phyloP scores from a whole-genome alignment of 2,329 filamentous ascomycete genomes.

The Pseudofabraea citricarpa region DNA sequence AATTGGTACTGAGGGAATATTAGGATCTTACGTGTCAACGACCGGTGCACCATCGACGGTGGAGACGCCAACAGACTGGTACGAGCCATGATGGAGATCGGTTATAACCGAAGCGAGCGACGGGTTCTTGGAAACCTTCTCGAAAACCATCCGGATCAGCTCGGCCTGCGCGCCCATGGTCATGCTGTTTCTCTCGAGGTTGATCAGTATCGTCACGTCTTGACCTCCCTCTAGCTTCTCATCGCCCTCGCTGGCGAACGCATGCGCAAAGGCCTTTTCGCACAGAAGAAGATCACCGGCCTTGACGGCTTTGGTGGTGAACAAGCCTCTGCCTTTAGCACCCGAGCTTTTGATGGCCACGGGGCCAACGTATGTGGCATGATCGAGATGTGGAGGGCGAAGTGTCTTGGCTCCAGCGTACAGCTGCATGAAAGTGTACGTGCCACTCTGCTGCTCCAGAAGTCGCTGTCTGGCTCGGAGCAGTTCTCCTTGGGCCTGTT shows the following conservation, averaged over 20 bases:
- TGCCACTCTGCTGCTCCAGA: constrained; percentile 33
- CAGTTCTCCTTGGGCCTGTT: constrained; percentile 25
- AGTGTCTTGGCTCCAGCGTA: constrained; percentile 29
- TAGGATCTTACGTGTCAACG: constrained; percentile 38
- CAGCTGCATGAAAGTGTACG: constrained; percentile 34
- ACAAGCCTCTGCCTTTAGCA: constrained; percentile 43
- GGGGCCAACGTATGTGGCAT: constrained; percentile 38
- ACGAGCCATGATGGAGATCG: constrained; percentile 36
- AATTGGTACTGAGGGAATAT: neutral
- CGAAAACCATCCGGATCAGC: constrained; percentile 35
- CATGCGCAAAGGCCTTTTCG: constrained; percentile 49
- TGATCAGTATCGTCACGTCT: constrained; percentile 31
- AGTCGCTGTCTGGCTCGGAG: constrained; percentile 27
- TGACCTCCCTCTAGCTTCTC: constrained; percentile 7
- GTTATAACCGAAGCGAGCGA: constrained; percentile 28
- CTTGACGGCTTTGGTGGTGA: constrained; percentile 40
- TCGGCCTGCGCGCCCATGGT: constrained; percentile 34
- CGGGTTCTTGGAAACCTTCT: constrained; percentile 41
- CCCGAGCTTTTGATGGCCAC: constrained; percentile 36
- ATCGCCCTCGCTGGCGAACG: constrained; percentile 22
- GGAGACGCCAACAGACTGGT: constrained; percentile 24
- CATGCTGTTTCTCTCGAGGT: constrained; percentile 27
- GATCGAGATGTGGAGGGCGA: constrained; percentile 39
- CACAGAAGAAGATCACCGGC: constrained; percentile 49
- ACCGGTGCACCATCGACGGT: constrained; percentile 33